Base-by-base conservation (phyloP, 768 basidiomycete species). In the Phlegmacium glaucopus region DNA sequence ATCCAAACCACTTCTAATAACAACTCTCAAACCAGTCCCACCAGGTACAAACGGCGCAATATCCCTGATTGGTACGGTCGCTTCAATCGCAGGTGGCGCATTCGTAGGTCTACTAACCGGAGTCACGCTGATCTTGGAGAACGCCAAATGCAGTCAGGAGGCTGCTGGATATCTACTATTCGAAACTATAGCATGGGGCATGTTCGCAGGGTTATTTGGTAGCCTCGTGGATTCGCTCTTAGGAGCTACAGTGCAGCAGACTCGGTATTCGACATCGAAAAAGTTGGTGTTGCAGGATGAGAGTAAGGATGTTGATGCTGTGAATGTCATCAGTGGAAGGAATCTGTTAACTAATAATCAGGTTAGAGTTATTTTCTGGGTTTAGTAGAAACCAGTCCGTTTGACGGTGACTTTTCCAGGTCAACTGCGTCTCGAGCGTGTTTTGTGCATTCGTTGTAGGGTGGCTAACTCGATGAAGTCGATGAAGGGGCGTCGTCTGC, bases 31-130 rank as follows among this genome's bases (percentile, higher is more conserved):
- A 53, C 54, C 67, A 1, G 90, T 93, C 0, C 93, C 93, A 1
- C 83, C 85, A 2, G 94, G 94, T 3, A 96, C 94, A 9, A 96
- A 97, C 57, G 94, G 94, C 3, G 94, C 78, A 0, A 78, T 96
- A 49, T 88, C 90, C 5, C 47, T 77, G 2, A 76, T 80, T 36
- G 94, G 94, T 12, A 89, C 90, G 2, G 54, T 80, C 12, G 83
- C 85, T 7, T 91, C 89, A 1, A 65, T 84, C 11, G 62, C 72
- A 1, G 94, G 94, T 1, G 94, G 94, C 0, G 58, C 73, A 2
- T 53, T 85, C 4, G 83, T 95, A 55, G 94, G 92, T 4, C 40
- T 75, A 10, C 71, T 80, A 8, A 75, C 89, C 60, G 78, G 77
- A 16, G 44, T 68, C 13, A 72, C 75, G 25, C 61, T 94, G 26